Evolutionary conservation across 768 basidiomycete species (phyloP).

Genomic region (Pleurotus salmoneostramineus): DNA sequence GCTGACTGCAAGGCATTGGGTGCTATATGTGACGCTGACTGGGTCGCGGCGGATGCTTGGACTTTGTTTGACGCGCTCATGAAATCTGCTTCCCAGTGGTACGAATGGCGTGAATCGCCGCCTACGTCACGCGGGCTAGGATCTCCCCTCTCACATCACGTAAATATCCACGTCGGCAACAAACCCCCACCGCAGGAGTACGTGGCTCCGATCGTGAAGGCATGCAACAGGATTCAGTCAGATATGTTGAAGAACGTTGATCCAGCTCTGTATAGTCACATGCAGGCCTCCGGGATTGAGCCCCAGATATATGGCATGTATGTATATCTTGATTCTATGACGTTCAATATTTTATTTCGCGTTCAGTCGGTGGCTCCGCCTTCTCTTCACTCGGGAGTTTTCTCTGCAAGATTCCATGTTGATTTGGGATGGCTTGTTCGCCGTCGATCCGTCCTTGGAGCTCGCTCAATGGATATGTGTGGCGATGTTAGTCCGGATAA

Average conservation of each 20-base stretch:
- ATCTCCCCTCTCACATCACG: conserved; percentile 38
- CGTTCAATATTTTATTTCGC: neutral
- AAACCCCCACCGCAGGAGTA: conserved; percentile 57
- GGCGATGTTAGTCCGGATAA: conserved; percentile 92
- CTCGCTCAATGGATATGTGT: conserved; percentile 86
- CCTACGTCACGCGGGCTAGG: conserved; percentile 7
- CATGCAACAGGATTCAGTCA: conserved; percentile 79
- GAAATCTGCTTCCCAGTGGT: conserved; percentile 76
- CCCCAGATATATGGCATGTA: conserved; percentile 97
- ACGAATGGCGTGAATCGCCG: conserved; percentile 59
- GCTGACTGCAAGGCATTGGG: conserved; percentile 33
- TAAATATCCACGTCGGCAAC: conserved; percentile 39
- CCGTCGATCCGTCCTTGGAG: conserved; percentile 75
- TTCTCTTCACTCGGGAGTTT: conserved; percentile 93
- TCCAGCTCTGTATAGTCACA: conserved; percentile 67
- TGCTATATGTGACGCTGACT: conserved; percentile 62
- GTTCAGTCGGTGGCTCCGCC: conserved; percentile 83
- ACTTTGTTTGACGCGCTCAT: conserved; percentile 78
- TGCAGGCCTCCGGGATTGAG: conserved; percentile 83
- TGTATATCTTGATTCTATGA: conserved; percentile 23
- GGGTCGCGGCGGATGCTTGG: conserved; percentile 88
- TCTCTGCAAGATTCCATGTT: conserved; percentile 74
- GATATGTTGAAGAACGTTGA: conserved; percentile 73
- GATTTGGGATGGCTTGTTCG: conserved; percentile 96
- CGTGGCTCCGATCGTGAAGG: conserved; percentile 79